Evolutionary conservation across 805 yeast genomes (phyloP), one percentile per base, ranked within the genome.

Genomic region (Candida krabiensis): DNA sequence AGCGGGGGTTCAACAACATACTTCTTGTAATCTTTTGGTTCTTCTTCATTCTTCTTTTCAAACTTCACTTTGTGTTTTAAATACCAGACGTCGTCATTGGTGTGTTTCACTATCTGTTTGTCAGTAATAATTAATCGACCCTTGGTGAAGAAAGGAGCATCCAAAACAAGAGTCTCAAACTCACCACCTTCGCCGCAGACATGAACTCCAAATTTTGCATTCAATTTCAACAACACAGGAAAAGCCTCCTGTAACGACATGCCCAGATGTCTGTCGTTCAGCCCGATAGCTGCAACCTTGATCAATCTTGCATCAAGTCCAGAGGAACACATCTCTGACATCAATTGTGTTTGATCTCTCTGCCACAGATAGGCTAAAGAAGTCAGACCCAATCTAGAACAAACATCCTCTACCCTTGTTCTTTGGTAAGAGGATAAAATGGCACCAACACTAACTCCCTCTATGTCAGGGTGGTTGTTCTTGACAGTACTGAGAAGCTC

Each of bases 161-260:
- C 96, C 19, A 93, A 67, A 2, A 91, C 98, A 49, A 91, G 66
- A 0, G 96, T 83, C 60, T 93, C 99, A 61, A 88, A 93, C 61
- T 93, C 99, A 1, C 99, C 99, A 23, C 99, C 99, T 67, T 93
- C 99, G 11, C 99, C 99, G 66, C 99, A 93, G 0, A 93, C 80
- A 59, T 91, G 96, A 11, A 90, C 86, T 2, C 90, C 95, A 62
- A 77, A 90, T 60, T 67, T 64, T 8, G 57, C 43, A 57, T 89
- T 83, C 43, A 90, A 64, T 27, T 67, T 66, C 9, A 67, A 46
- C 56, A 93, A 60, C 0, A 66, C 72, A 1, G 87, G 84, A 38
- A 73, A 75, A 46, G 83, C 66, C 44, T 85, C 75, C 4, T 70
- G 75, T 29, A 93, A 66, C 2, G 81, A 66, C 57, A 75, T 73